These are phyloP conservation scores for Pseudozyma flocculosa DNA, from an alignment of 1,284 basidiomycete species.

Conservation along the genomic window DNA sequence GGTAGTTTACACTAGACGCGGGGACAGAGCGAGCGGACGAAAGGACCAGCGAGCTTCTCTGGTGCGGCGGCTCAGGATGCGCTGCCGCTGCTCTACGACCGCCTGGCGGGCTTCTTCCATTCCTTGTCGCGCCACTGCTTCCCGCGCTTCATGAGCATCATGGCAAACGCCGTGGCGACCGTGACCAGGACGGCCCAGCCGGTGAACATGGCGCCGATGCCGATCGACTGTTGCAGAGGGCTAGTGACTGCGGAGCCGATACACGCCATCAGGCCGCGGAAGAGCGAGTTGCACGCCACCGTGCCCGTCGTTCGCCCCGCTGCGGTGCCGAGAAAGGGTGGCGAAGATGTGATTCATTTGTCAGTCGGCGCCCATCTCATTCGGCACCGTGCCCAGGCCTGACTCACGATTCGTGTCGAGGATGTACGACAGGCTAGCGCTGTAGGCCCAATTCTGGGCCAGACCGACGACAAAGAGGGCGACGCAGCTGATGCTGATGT, in stretches of 20 bases:
- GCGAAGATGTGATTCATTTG: too few species aligned
- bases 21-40: too few species aligned
- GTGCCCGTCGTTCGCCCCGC: constrained; percentile 71
- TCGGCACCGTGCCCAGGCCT: too few species aligned
- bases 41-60: too few species aligned
- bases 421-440: neutral
- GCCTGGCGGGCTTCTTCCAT: neutral
- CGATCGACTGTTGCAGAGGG: constrained; percentile 64
- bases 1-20: too few species aligned
- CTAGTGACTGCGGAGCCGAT: constrained; percentile 70
- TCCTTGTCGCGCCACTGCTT: constrained; percentile 9
- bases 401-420: neutral
- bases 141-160: constrained; percentile 2
- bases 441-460: neutral
- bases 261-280: constrained; percentile 71
- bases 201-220: constrained; percentile 18
- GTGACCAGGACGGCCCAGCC: constrained; percentile 17
- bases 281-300: constrained; percentile 69
- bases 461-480: neutral
- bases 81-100: too few species aligned
- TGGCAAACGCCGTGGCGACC: neutral
- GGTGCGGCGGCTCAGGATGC: too few species aligned
- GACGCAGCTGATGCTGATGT: neutral
- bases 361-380: too few species aligned
- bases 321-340: constrained; percentile 69